Evolutionary conservation across 2,329 filamentous ascomycete species (phyloP), one percentile per base, ranked within the genome.

Genomic region (Penicillium expansum): DNA sequence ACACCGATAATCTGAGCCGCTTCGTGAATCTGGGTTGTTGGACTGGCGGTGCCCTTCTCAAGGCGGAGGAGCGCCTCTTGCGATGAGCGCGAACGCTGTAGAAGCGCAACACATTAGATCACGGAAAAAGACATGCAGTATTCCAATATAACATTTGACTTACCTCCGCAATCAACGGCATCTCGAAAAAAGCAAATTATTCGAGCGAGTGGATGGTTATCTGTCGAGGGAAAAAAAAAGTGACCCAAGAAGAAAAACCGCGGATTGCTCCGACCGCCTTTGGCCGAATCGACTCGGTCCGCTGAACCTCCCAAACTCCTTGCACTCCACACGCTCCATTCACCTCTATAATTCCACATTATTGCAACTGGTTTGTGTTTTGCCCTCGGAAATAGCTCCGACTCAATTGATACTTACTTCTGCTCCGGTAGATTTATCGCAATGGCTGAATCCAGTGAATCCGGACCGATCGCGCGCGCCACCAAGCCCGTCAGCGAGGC

Each of bases 401-500:
- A 11, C 27, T 33, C 14, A 35, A 20, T 32, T 16, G 16, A 35
- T 32, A 33, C 61, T 70, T 60, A 71, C 42, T 4, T 32, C 39
- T 55, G 50, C 39, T 55, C 55, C 41, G 48, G 32, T 45, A 66
- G 63, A 62, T 61, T 59, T 45, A 60, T 62, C 72, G 73, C 72
- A 73, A 86, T 86, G 83, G 80, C 83, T 74, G 82, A 86, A 70
- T 72, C 74, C 60, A 75, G 66, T 62, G 76, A 79, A 79, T 80
- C 82, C 73, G 77, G 74, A 73, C 80, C 85, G 66, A 82, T 86
- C 69, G 82, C 83, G 76, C 82, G 91, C 69, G 80, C 85, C 62
- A 84, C 78, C 73, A 84, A 85, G 78, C 93, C 94, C 63, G 89
- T 97, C 80, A 97, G 93, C 83, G 94, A 99, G 83, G 91, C 93